Conservation (phyloP, 805 yeast genomes). For the Candida oleophila region DNA sequence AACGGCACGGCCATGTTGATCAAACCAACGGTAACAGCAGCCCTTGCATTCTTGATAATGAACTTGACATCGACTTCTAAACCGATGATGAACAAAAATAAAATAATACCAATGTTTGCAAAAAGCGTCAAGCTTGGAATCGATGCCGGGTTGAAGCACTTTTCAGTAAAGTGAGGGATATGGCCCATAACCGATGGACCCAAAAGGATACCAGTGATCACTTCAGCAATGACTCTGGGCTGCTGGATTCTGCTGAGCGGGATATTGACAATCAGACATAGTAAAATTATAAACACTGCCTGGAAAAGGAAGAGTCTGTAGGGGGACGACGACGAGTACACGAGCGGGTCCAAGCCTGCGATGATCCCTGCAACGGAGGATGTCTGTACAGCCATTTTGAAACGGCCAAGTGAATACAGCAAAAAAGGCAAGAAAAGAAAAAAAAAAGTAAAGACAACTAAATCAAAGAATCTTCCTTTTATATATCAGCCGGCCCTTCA, state of each 20-base stretch:
- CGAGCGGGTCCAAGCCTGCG: constrained; percentile 70
- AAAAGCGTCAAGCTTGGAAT: constrained; percentile 63
- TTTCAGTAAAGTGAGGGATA: constrained; percentile 62
- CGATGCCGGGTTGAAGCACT: constrained; percentile 64
- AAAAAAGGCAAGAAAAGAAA: not conserved
- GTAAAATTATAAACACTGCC: constrained; percentile 54
- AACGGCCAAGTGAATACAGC: not conserved
- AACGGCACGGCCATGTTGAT: constrained; percentile 77
- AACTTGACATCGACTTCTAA: constrained; percentile 73
- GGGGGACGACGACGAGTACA: constrained; percentile 57
- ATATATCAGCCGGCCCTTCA: not conserved
- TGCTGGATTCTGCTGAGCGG: constrained; percentile 65
- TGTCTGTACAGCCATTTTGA: constrained; percentile 31
- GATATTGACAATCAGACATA: constrained; percentile 59
- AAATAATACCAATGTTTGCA: constrained; percentile 73
- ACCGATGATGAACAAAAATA: constrained; percentile 75
- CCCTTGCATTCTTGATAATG: constrained; percentile 56
- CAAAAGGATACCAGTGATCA: constrained; percentile 68
- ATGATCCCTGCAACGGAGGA: constrained; percentile 62
- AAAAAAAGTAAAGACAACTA: not conserved
- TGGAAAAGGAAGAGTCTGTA: constrained; percentile 71
- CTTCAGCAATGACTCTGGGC: constrained; percentile 82
- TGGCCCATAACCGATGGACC: constrained; percentile 78
- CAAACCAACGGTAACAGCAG: constrained; percentile 68
- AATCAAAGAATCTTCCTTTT: too few relatives aligned